Evolutionary conservation across 768 basidiomycete species (phyloP).

Genomic region (Leccinum sublutescens): DNA sequence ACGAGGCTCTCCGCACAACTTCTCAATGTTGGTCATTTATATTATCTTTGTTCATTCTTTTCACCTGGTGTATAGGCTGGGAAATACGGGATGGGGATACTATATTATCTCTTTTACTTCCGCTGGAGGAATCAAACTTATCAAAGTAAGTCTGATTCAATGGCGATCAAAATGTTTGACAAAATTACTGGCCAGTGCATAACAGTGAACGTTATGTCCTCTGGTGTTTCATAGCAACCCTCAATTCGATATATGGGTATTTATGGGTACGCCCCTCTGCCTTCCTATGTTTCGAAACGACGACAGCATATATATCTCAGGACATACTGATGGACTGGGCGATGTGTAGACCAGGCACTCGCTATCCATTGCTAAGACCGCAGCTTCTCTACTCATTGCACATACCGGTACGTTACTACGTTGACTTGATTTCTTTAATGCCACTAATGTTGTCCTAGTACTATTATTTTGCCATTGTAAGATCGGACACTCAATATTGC

Average conservation of each 20-base stretch:
- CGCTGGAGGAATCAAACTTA: slow-evolving; percentile 60
- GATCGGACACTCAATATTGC: slow-evolving; percentile 11
- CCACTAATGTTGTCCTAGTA: slow-evolving; percentile 38
- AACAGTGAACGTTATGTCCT: slow-evolving; percentile 55
- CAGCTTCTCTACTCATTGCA: slow-evolving; percentile 73
- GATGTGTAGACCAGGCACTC: slow-evolving; percentile 56
- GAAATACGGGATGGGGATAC: slow-evolving; percentile 72
- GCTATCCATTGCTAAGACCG: slow-evolving; percentile 63
- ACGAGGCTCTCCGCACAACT: slow-evolving; percentile 73
- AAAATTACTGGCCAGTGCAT: slow-evolving; percentile 19
- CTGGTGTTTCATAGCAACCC: slow-evolving; percentile 63
- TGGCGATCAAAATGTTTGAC: neutral
- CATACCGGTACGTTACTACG: slow-evolving; percentile 45
- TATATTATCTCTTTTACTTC: slow-evolving; percentile 66
- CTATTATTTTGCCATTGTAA: slow-evolving; percentile 79
- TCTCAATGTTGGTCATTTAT: slow-evolving; percentile 66
- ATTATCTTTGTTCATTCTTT: neutral
- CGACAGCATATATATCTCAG: slow-evolving; percentile 36
- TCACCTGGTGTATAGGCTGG: slow-evolving; percentile 56
- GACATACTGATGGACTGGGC: slow-evolving; percentile 94
- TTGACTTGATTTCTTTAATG: neutral
- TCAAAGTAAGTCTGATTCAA: slow-evolving; percentile 38
- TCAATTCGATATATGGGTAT: slow-evolving; percentile 68
- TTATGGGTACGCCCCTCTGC: slow-evolving; percentile 63
- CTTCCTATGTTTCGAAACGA: neutral